These are phyloP conservation scores for Camelina neglecta DNA, from an alignment of 345 rosid genomes.

Conservation along the genomic window DNA sequence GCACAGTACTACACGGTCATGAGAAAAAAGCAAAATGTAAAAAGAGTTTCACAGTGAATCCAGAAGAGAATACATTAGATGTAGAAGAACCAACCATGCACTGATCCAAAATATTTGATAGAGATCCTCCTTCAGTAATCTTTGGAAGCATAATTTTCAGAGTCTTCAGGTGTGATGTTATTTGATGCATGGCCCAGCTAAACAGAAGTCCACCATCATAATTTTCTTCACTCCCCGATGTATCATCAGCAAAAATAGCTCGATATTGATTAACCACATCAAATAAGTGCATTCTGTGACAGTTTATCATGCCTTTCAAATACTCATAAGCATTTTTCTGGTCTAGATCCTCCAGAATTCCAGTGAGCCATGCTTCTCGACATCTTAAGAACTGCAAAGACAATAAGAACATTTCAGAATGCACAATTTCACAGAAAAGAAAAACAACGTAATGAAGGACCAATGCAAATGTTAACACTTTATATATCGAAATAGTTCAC, in stretches of 20 bases:
- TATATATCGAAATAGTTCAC: constrained; percentile 47
- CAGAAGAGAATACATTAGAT: constrained; percentile 14
- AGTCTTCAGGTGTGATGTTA: constrained; percentile 93
- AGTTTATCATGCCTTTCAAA: constrained; percentile 88
- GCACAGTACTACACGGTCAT: constrained; percentile 74
- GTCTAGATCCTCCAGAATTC: constrained; percentile 93
- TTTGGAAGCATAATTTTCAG: constrained; percentile 92
- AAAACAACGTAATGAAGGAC: constrained; percentile 11
- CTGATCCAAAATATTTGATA: constrained; percentile 92
- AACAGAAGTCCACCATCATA: constrained; percentile 94
- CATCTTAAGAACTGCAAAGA: constrained; percentile 89
- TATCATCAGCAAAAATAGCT: constrained; percentile 95
- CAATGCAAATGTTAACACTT: constrained; percentile 6
- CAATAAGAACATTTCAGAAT: constrained; percentile 27
- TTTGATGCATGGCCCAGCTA: constrained; percentile 99
- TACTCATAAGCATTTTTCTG: constrained; percentile 89
- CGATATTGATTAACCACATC: constrained; percentile 98
- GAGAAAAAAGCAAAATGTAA: constrained; percentile 33
- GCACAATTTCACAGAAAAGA: neutral
- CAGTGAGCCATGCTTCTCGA: constrained; percentile 98
- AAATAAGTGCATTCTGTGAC: constrained; percentile 88
- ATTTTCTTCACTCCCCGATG: constrained; percentile 94
- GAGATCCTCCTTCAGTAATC: constrained; percentile 94
- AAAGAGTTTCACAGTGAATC: constrained; percentile 15
- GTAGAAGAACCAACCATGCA: constrained; percentile 68